Base-by-base conservation (phyloP, 257 asterid genomes). In the Fraxinus excelsior region DNA sequence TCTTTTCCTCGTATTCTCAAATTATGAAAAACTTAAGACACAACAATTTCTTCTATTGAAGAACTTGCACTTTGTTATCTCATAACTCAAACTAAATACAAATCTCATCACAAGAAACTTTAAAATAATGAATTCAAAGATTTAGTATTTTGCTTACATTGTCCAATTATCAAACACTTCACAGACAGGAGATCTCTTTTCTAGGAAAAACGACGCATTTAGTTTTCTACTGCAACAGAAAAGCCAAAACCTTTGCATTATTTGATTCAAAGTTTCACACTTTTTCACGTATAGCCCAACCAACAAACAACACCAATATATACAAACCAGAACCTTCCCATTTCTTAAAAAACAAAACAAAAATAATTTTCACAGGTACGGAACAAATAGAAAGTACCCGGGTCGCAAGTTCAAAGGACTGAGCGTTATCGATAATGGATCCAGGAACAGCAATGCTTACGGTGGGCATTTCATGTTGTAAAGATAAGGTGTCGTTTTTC, bases 341-440 rank as follows among this genome's bases (percentile, higher is more conserved):
- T 23, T 60, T 60, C 67, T 60, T 9, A 37, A 56, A 3, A n/a
- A 11, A 46, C 0, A 51, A n/a, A n/a, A n/a, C n/a, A n/a, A n/a
- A n/a, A n/a, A n/a, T 2, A 14, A 0, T 16, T 16, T 16, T 53
- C 8, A 53, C 25, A 53, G 64, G 64, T 4, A 53, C 1, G 29
- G 4, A 29, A 3, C 28, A 56, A 56, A n/a, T 19, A 71, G n/a
- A 25, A 2, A 65, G 76, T 88, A 91, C 97, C 35, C 95, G 86
- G 25, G 99, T 94, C 19, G 97, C 97, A 34, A 94, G 94, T 77
- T 94, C 99, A 64, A 84, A 85, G 26, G 99, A 91, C 83, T 94
- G 97, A 58, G 94, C 85, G 35, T 94, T 94, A 74, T 90, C 84
- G 66, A 94, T 89, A 44, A 92, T 92, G 78, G 99, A 94, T 0